A percentile compares a stretch with the other conserved stretches of the same genome.
Evolutionary conservation across 108 stramenopile species (phyloP).

Genomic region (Schizochytrium sp.): DNA sequence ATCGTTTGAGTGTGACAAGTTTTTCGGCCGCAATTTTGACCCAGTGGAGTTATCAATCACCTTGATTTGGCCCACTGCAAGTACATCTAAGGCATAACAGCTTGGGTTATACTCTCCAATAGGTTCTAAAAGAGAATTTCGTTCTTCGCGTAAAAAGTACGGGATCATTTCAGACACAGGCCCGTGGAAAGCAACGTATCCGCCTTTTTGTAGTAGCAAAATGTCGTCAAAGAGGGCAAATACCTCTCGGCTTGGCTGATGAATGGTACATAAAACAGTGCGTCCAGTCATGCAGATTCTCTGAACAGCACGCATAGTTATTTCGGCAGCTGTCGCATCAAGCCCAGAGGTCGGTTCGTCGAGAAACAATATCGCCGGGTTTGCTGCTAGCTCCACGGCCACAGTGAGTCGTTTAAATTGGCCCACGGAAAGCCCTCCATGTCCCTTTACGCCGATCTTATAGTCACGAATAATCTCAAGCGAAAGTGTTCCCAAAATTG

Average conservation of each 20-base stretch:
- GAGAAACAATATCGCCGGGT: constrained; percentile 80
- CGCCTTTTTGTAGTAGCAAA: constrained; percentile 85
- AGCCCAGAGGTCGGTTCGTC: constrained; percentile 82
- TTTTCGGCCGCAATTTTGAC: not conserved
- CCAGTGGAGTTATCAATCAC: not conserved
- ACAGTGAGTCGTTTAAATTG: constrained; percentile 80
- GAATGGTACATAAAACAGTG: constrained; percentile 86
- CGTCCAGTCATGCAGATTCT: constrained; percentile 73
- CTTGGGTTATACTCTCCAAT: constrained; percentile 79
- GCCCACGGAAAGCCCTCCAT: constrained; percentile 80
- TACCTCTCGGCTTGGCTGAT: constrained; percentile 86
- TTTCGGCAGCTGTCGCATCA: constrained; percentile 80
- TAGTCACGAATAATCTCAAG: constrained; percentile 76
- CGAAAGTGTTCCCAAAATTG: constrained; percentile 84
- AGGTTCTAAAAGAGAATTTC: constrained; percentile 62
- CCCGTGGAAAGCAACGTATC: constrained; percentile 83
- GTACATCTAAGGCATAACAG: constrained; percentile 85
- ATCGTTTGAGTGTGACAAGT: no score
- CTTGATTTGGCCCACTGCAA: constrained; percentile 64
- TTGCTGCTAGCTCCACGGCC: constrained; percentile 82
- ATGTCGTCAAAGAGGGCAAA: constrained; percentile 81
- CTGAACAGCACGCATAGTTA: constrained; percentile 76
- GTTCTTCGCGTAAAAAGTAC: constrained; percentile 78
- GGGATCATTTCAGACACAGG: constrained; percentile 76
- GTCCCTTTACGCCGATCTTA: constrained; percentile 80